Conservation (phyloP, 139 green algal species). For the Picochlorum sp. region DNA sequence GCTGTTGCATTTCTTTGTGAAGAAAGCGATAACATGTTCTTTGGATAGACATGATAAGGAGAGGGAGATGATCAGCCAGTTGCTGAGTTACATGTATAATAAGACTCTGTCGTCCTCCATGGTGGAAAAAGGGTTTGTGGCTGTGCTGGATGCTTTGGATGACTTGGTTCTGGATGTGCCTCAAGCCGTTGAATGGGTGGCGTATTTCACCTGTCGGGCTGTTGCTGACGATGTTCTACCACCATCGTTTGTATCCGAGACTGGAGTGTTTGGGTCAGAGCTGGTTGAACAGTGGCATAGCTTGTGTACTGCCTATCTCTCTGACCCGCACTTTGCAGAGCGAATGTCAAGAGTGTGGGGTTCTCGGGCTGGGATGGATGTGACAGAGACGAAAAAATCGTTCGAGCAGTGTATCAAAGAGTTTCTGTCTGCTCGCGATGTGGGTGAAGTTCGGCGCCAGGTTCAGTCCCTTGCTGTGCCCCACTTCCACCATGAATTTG, state of each 20-base stretch:
- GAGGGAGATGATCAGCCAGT: slow-evolving; percentile 76
- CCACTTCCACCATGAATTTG: slow-evolving; percentile 75
- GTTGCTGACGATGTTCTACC: slow-evolving; percentile 89
- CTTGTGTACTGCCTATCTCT: slow-evolving; percentile 46
- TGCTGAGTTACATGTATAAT: slow-evolving; percentile 79
- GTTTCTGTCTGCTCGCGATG: slow-evolving; percentile 44
- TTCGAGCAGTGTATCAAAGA: slow-evolving; percentile 62
- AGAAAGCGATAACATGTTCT: slow-evolving; percentile 58
- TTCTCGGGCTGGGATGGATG: slow-evolving; percentile 36
- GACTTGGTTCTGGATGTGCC: slow-evolving; percentile 86
- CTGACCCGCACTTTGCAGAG: slow-evolving; percentile 64
- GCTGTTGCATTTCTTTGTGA: slow-evolving; percentile 85
- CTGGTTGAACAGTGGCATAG: slow-evolving; percentile 18
- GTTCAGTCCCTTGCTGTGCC: slow-evolving; percentile 58
- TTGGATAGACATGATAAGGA: slow-evolving; percentile 84
- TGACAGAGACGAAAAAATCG: slow-evolving; percentile 46
- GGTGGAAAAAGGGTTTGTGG: slow-evolving; percentile 51
- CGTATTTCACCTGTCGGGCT: slow-evolving; percentile 29
- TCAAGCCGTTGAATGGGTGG: slow-evolving; percentile 65
- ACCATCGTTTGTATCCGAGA: slow-evolving; percentile 32
- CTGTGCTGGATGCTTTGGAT: slow-evolving; percentile 52
- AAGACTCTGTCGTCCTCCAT: slow-evolving; percentile 32
- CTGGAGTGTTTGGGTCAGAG: neutral
- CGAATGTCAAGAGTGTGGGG: slow-evolving; percentile 70
- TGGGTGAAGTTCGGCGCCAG: slow-evolving; percentile 45